Evolutionary conservation across 257 asterid species (phyloP).

Genomic region (Jasminum sambac): DNA sequence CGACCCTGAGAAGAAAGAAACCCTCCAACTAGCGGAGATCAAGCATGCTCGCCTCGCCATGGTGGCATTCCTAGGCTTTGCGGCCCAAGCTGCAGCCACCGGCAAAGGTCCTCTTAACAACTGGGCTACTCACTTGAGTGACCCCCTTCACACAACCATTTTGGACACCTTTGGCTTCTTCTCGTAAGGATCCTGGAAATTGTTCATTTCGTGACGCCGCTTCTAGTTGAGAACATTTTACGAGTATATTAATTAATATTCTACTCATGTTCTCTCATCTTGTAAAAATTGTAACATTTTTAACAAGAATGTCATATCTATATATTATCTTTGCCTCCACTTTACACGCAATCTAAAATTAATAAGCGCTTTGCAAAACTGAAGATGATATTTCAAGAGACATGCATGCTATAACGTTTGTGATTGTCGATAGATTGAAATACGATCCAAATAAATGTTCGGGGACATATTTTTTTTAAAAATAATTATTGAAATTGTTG

Average conservation of each 20-base stretch:
- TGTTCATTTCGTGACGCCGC: neutral
- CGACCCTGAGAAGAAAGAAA: slow-evolving; percentile 87
- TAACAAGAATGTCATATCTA: slow-evolving; percentile 21
- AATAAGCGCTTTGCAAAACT: too few relatives aligned
- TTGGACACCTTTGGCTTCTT: slow-evolving; percentile 79
- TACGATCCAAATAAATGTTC: too few relatives aligned
- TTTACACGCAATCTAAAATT: too few relatives aligned
- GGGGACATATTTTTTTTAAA: too few relatives aligned
- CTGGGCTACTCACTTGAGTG: slow-evolving; percentile 97
- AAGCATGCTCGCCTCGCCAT: slow-evolving; percentile 98
- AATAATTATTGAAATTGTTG: too few relatives aligned
- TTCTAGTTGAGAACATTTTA: slow-evolving; percentile 23
- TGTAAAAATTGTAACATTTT: slow-evolving; percentile 31
- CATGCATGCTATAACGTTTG: too few relatives aligned
- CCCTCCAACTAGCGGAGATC: slow-evolving; percentile 92
- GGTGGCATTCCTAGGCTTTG: slow-evolving; percentile 93
- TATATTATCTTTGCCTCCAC: neutral
- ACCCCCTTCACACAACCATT: slow-evolving; percentile 98
- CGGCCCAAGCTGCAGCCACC: slow-evolving; percentile 92
- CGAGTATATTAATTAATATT: neutral
- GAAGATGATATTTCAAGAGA: too few relatives aligned
- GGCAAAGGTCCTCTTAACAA: slow-evolving; percentile 98
- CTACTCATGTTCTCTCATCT: slow-evolving; percentile 9
- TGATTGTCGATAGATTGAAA: too few relatives aligned
- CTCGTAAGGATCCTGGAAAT: slow-evolving; percentile 33